Percentiles rank a stretch among this genome's conserved stretches.
Conservation (phyloP, 176 grass and related monocot species). For the Eragrostis curvula region DNA sequence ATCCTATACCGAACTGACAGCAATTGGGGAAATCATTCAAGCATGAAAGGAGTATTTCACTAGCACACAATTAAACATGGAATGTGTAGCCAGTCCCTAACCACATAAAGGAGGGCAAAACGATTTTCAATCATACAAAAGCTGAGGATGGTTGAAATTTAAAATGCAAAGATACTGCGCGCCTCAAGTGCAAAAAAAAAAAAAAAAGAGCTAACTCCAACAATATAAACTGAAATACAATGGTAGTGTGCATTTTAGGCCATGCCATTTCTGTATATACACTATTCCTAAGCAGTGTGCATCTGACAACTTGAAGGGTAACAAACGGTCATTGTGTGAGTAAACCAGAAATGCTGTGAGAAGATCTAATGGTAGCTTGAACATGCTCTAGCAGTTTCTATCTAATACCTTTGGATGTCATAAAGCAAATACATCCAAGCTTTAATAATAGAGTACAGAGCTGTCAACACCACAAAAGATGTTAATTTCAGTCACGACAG, state of each 20-base stretch:
- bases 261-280: not conserved
- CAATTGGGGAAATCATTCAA: not conserved
- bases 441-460: not conserved
- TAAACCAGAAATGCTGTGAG: not conserved
- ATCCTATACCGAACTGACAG: not conserved
- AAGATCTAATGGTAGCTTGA: conserved; percentile 16
- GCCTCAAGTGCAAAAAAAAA: conserved; percentile 25
- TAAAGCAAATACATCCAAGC: not conserved
- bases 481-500: not conserved
- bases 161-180: not conserved
- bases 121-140: not conserved
- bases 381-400: not conserved
- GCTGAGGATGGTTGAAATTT: not conserved
- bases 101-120: not conserved
- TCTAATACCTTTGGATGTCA: conserved; percentile 1
- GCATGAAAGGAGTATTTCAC: not conserved
- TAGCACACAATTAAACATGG: not conserved
- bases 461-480: not conserved
- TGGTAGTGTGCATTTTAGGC: not conserved
- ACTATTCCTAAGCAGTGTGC: conserved; percentile 2
- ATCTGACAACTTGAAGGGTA: conserved; percentile 6
- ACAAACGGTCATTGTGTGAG: not conserved
- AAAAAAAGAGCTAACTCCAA: not conserved
- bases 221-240: not conserved
- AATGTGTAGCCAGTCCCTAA: not conserved